A percentile compares a stretch with the other conserved stretches of the same genome.
Conservation (phyloP, 2,329 filamentous ascomycete genomes). For the Cordyceps cicadae region DNA sequence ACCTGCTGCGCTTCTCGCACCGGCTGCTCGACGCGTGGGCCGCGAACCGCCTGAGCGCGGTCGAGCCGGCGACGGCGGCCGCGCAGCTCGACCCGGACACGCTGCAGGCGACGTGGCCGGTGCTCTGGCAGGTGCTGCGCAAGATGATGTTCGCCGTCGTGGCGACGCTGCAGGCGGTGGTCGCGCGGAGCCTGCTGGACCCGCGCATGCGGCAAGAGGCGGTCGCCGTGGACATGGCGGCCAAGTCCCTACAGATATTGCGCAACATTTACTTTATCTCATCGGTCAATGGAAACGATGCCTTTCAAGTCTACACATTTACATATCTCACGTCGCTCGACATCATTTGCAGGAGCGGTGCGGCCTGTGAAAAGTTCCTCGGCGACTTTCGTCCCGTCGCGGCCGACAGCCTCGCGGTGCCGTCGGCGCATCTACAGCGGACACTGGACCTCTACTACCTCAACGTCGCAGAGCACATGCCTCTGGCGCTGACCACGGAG, state of each 20-base stretch:
- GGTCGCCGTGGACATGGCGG: slow-evolving; percentile 55
- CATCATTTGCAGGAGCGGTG: slow-evolving; percentile 63
- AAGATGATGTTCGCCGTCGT: slow-evolving; percentile 69
- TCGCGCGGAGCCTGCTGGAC: slow-evolving; percentile 54
- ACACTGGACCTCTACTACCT: slow-evolving; percentile 82
- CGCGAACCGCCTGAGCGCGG: slow-evolving; percentile 61
- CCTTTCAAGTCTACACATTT: slow-evolving; percentile 79
- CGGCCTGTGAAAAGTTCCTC: slow-evolving; percentile 59
- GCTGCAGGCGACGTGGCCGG: slow-evolving; percentile 55
- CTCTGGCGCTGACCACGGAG: slow-evolving; percentile 56
- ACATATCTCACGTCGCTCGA: slow-evolving; percentile 77
- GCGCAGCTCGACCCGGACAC: slow-evolving; percentile 58
- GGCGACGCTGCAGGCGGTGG: slow-evolving; percentile 64
- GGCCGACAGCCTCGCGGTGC: slow-evolving; percentile 24
- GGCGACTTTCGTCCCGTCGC: slow-evolving; percentile 43
- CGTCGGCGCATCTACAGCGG: slow-evolving; percentile 44
- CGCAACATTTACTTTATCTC: slow-evolving; percentile 78
- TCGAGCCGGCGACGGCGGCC: slow-evolving; percentile 61
- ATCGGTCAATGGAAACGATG: slow-evolving; percentile 59
- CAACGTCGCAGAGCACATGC: slow-evolving; percentile 77
- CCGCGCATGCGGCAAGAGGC: slow-evolving; percentile 34
- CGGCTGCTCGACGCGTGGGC: slow-evolving; percentile 65
- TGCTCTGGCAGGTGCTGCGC: slow-evolving; percentile 67
- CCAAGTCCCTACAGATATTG: slow-evolving; percentile 63
- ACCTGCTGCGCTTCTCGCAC: slow-evolving; percentile 58